A percentile compares a stretch with the other conserved stretches of the same genome.
These are phyloP conservation scores for Ophiostoma pallidulum DNA, from an alignment of 2,329 filamentous ascomycete genomes.

Conservation along the genomic window DNA sequence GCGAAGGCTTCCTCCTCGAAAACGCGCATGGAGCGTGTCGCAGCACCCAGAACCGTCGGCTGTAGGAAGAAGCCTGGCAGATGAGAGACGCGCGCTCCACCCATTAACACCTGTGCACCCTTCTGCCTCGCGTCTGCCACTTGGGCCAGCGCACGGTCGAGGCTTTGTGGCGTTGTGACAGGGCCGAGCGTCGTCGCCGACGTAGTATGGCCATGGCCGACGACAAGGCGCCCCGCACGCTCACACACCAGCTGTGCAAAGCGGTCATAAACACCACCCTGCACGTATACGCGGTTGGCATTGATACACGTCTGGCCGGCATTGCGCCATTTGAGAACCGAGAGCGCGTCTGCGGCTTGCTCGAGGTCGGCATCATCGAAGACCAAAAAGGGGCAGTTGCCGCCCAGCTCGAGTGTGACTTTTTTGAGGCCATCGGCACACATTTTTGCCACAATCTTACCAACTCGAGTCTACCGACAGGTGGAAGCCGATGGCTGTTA, in stretches of 20 bases:
- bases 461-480: slow-evolving; percentile 43
- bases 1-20: slow-evolving; percentile 48
- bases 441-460: slow-evolving; percentile 53
- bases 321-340: slow-evolving; percentile 33
- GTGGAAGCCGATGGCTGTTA: too few relatives aligned
- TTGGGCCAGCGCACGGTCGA: slow-evolving; percentile 26
- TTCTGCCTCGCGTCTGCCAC: slow-evolving; percentile 13
- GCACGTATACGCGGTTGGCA: slow-evolving; percentile 61
- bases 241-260: slow-evolving; percentile 48
- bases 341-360: slow-evolving; percentile 34
- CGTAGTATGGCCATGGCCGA: slow-evolving; percentile 19
- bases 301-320: slow-evolving; percentile 70
- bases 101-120: slow-evolving; percentile 20
- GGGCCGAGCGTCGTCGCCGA: slow-evolving; percentile 27
- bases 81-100: slow-evolving; percentile 46
- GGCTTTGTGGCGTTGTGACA: slow-evolving; percentile 24
- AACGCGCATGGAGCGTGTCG: slow-evolving; percentile 34
- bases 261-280: slow-evolving; percentile 43
- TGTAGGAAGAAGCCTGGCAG: slow-evolving; percentile 40
- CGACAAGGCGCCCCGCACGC: slow-evolving; percentile 8
- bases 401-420: slow-evolving; percentile 59
- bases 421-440: slow-evolving; percentile 59
- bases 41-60: slow-evolving; percentile 36
- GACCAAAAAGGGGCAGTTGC: slow-evolving; percentile 58
- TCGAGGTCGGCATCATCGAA: slow-evolving; percentile 58